Conservation (phyloP, 768 basidiomycete genomes). For the Gloeophyllum trabeum region DNA sequence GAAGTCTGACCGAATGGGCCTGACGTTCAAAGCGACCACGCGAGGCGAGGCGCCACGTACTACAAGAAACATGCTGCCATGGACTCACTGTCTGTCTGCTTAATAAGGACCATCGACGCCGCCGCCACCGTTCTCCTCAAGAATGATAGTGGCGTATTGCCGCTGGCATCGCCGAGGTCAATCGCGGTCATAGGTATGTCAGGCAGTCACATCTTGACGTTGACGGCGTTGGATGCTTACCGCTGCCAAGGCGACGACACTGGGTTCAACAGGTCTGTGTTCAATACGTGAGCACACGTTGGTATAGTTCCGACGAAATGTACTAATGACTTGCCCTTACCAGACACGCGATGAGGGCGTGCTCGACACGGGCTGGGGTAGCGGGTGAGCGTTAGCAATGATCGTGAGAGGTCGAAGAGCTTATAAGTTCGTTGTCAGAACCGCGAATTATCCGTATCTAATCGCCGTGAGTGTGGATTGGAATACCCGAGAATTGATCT, state of each 20-base stretch:
- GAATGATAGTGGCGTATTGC: slow-evolving; percentile 33
- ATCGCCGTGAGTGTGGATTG: slow-evolving; percentile 21
- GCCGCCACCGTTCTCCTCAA: slow-evolving; percentile 57
- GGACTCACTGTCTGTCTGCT: too few species aligned
- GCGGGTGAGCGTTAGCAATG: slow-evolving; percentile 3
- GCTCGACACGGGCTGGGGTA: slow-evolving; percentile 47
- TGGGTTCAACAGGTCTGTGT: slow-evolving; percentile 36
- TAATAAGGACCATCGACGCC: slow-evolving; percentile 48
- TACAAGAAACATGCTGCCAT: too few species aligned
- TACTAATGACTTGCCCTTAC: slow-evolving; percentile 29
- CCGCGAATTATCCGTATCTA: slow-evolving; percentile 40
- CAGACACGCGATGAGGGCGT: slow-evolving; percentile 47
- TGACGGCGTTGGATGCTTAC: neutral
- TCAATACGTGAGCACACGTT: slow-evolving; percentile 30
- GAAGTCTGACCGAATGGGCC: slow-evolving; percentile 35
- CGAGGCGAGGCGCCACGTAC: too few species aligned
- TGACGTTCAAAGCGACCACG: slow-evolving; percentile 26
- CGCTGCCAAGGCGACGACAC: slow-evolving; percentile 30
- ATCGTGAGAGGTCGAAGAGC: neutral
- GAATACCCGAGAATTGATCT: neutral
- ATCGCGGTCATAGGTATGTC: slow-evolving; percentile 44
- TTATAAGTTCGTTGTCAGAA: slow-evolving; percentile 16
- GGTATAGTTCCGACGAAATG: neutral
- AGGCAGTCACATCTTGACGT: neutral
- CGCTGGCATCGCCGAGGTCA: slow-evolving; percentile 32